Base-by-base conservation (phyloP, 306 rosid genomes). In the Cicer judaicum region DNA sequence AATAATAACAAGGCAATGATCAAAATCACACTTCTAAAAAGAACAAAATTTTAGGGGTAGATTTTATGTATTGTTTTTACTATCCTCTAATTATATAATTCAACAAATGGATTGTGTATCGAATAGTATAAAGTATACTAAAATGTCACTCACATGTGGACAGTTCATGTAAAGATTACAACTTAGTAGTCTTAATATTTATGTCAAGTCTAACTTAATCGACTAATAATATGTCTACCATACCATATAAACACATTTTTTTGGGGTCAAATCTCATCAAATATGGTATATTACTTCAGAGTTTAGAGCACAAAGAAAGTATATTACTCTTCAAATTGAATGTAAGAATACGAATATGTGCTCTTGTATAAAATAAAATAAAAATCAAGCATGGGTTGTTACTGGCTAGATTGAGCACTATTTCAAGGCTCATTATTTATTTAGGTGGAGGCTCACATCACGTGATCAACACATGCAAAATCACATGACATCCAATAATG, bases 401-500 rank as follows among this genome's bases (percentile, higher is more conserved):
- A 16, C 63, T 61, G 40, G 67, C 50, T n/a, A 71, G 15, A 19
- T 68, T 38, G 63, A 40, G 64, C 46, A 47, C 21, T 10, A 21
- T 55, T 63, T 76, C 52, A 44, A 64, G 59, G 54, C 12, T 24
- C 47, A 56, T 64, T 63, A 64, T 53, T 68, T 60, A 46, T 56
- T 68, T 66, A 16, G 34, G 79, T 65, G 60, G 64, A 80, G 8
- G 29, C 70, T 16, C 18, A 68, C 71, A 16, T 56, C 79, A 80
- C 62, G 74, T 71, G 83, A 82, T 61, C 9, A 68, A 29, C 85
- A 81, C 79, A 78, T 75, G 83, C 53, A 80, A 64, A 70, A 52
- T 70, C 85, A 85, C 81, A 84, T 82, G 88, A 60, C 68, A 63
- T 53, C 43, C 85, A 81, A 78, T 81, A 85, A 79, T 84, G 78